Percentiles rank a stretch among this genome's conserved stretches.
Evolutionary conservation across 371 early-diverging fungal species (phyloP).

Genomic region (Spiromyces aspiralis): DNA sequence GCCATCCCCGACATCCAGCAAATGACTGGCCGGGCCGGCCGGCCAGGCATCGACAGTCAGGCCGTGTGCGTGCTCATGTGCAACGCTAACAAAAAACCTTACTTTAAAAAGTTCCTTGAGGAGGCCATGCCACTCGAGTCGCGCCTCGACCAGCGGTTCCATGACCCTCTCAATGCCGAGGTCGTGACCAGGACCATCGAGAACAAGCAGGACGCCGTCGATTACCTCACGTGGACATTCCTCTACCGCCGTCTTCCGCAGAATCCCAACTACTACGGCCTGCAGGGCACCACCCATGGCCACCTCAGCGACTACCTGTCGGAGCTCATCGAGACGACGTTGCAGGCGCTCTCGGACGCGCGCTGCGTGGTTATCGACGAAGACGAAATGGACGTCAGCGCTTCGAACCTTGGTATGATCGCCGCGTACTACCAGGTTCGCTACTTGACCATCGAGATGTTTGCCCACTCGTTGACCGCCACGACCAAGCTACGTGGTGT

Average conservation of each 20-base stretch:
- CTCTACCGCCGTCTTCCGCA: constrained; percentile 84
- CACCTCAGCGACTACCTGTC: constrained; percentile 86
- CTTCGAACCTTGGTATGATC: constrained; percentile 93
- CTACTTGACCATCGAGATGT: constrained; percentile 85
- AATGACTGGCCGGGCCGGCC: constrained; percentile 88
- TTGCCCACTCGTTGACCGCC: constrained; percentile 64
- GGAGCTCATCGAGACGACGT: constrained; percentile 81
- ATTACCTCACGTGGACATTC: constrained; percentile 95
- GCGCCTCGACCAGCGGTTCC: constrained; percentile 68
- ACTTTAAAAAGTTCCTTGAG: constrained; percentile 89
- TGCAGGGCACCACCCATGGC: constrained; percentile 70
- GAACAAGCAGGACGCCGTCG: constrained; percentile 96
- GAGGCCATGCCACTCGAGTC: constrained; percentile 93
- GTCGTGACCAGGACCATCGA: constrained; percentile 84
- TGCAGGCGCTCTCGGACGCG: constrained; percentile 65
- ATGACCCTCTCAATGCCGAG: constrained; percentile 94
- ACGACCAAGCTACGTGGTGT: constrained; percentile 80
- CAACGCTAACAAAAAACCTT: constrained; percentile 80
- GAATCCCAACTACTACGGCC: constrained; percentile 93
- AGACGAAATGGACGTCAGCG: constrained; percentile 61
- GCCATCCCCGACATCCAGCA: constrained; percentile 86
- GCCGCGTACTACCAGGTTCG: constrained; percentile 91
- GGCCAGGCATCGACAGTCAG: constrained; percentile 40
- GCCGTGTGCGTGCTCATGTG: constrained; percentile 88
- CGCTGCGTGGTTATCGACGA: constrained; percentile 75